Evolutionary conservation across 2,329 filamentous ascomycete species (phyloP).

Genomic region (Cordyceps militaris): DNA sequence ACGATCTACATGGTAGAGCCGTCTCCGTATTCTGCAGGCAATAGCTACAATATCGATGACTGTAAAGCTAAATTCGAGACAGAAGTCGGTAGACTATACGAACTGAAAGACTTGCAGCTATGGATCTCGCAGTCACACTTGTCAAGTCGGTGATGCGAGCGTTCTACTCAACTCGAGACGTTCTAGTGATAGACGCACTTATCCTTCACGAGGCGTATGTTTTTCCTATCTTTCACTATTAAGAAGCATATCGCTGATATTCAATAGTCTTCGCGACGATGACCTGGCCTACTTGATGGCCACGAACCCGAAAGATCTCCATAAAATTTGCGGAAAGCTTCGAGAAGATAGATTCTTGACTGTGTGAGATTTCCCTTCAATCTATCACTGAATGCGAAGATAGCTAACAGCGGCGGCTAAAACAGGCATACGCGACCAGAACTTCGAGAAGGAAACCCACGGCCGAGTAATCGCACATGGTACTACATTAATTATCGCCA

Average conservation of each 20-base stretch:
- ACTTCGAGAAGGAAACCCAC: slow-evolving; percentile 70
- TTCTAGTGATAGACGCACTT: slow-evolving; percentile 79
- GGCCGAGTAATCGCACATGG: slow-evolving; percentile 81
- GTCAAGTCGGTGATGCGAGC: slow-evolving; percentile 80
- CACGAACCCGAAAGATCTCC: slow-evolving; percentile 86
- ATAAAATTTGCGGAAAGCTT: slow-evolving; percentile 79
- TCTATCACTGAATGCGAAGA: background rate
- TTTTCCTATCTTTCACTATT: slow-evolving; percentile 56
- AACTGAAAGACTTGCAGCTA: slow-evolving; percentile 18
- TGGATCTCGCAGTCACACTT: slow-evolving; percentile 62
- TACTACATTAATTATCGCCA: slow-evolving; percentile 96
- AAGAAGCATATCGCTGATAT: background rate
- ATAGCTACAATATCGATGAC: background rate
- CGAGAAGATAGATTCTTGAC: slow-evolving; percentile 79
- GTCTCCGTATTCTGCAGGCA: background rate
- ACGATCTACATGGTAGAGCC: background rate
- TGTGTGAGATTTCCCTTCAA: slow-evolving; percentile 48
- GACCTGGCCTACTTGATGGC: slow-evolving; percentile 82
- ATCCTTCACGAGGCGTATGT: slow-evolving; percentile 80
- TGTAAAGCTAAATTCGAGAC: background rate
- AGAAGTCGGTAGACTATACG: background rate
- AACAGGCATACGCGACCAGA: slow-evolving; percentile 60
- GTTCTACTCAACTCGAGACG: slow-evolving; percentile 80
- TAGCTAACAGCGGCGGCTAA: slow-evolving; percentile 21
- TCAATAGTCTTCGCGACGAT: slow-evolving; percentile 69